These are phyloP conservation scores for Helenozyma baotianmanensis DNA, from an alignment of 805 yeast genomes.

Conservation along the genomic window DNA sequence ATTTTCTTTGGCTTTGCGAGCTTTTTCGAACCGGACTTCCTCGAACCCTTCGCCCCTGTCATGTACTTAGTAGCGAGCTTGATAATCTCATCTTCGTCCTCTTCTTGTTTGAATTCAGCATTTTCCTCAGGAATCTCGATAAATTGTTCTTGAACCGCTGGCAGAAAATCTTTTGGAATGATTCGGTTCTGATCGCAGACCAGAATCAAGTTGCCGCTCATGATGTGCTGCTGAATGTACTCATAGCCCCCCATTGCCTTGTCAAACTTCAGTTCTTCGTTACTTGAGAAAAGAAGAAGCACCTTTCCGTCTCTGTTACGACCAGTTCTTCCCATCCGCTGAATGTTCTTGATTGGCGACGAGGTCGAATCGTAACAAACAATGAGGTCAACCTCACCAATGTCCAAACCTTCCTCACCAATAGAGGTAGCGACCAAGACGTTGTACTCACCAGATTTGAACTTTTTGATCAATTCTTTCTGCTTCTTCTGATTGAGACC, in stretches of 20 bases:
- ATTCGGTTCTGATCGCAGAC: slow-evolving; percentile 58
- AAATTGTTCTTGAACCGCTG: slow-evolving; percentile 50
- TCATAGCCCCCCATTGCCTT: slow-evolving; percentile 82
- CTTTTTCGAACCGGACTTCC: slow-evolving; percentile 8
- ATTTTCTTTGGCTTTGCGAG: slow-evolving; percentile 16
- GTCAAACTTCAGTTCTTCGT: slow-evolving; percentile 75
- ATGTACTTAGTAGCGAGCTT: slow-evolving; percentile 63
- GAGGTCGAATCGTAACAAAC: slow-evolving; percentile 90
- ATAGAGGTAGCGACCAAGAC: slow-evolving; percentile 92
- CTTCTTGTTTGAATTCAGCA: slow-evolving; percentile 48
- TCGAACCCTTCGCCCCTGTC: slow-evolving; percentile 33
- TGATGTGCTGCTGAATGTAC: slow-evolving; percentile 67
- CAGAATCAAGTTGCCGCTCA: slow-evolving; percentile 39
- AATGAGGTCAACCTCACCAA: slow-evolving; percentile 95
- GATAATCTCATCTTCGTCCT: slow-evolving; percentile 62
- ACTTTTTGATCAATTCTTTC: slow-evolving; percentile 68
- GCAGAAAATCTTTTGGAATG: slow-evolving; percentile 53
- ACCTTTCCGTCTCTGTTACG: slow-evolving; percentile 88
- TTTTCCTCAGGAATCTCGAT: slow-evolving; percentile 74
- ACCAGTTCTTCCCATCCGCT: slow-evolving; percentile 98
- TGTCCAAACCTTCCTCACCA: slow-evolving; percentile 98
- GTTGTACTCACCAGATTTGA: slow-evolving; percentile 69
- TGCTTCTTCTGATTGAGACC: slow-evolving; percentile 94
- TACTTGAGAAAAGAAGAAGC: slow-evolving; percentile 65
- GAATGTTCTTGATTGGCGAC: slow-evolving; percentile 89